These are phyloP conservation scores for Talaromyces sp. DNA, from an alignment of 2,329 filamentous ascomycete species.

Conservation along the genomic window DNA sequence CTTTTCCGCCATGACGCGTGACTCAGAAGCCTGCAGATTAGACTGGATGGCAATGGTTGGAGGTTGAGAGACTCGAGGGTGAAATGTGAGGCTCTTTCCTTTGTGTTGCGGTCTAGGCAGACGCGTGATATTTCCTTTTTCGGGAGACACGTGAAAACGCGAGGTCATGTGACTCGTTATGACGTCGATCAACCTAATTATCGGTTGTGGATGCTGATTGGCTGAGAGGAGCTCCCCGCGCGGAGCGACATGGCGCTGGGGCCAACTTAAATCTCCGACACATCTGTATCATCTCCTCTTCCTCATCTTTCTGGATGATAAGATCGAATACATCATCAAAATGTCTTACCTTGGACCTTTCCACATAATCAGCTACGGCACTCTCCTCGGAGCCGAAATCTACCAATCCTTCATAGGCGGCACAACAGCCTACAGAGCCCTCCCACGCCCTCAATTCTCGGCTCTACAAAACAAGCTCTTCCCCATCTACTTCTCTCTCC, in stretches of 20 bases:
- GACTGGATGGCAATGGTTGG: not conserved
- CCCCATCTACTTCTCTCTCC: constrained; percentile 75
- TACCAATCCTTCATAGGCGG: constrained; percentile 75
- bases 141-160: constrained; percentile 26
- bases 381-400: constrained; percentile 76
- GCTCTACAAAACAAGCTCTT: constrained; percentile 75
- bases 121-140: constrained; percentile 39
- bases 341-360: constrained; percentile 16
- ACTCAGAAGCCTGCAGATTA: not conserved
- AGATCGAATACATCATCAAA: not conserved
- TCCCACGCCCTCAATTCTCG: constrained; percentile 76
- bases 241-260: not conserved
- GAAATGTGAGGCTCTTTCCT: not conserved
- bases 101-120: constrained; percentile 28
- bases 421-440: constrained; percentile 67
- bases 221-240: not conserved
- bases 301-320: not conserved
- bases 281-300: not conserved
- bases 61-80: not conserved
- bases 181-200: not conserved
- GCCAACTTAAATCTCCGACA: not conserved
- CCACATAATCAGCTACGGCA: constrained; percentile 60
- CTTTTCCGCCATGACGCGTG: constrained; percentile 72
- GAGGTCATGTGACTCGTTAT: constrained; percentile 33
- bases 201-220: not conserved